Evolutionary conservation across 1,139 yeast genomes (phyloP), one percentile per base, ranked within the genome.

Genomic region (Ogataea hybrid): DNA sequence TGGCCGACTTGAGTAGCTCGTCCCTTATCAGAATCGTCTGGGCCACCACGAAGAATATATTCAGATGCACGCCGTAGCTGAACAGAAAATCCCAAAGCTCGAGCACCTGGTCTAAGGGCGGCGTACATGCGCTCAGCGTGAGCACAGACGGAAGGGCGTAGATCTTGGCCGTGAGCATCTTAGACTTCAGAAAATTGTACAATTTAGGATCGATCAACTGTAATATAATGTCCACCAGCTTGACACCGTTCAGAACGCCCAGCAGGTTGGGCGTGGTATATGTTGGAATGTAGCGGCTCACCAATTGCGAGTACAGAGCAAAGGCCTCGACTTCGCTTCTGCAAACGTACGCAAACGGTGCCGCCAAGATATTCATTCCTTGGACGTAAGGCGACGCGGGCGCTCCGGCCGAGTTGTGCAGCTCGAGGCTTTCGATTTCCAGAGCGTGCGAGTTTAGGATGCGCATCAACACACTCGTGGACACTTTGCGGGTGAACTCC

Each of bases 61-160:
- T n/a, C n/a, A n/a, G n/a, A 59, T 90, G 96, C 22, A 86, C 78
- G 0, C 97, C 97, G 57, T 87, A 89, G 3, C 97, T 95, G 62
- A 89, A 84, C 56, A 88, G 65, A 51, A 88, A 84, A 61, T 89
- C 97, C 97, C 97, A 89, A 21, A 89, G 68, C 43, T 81, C 75
- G 35, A 89, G 65, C 0, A 86, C 88, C 49, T 89, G 86, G 21
- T 71, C 67, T 39, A 90, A 67, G 0, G 96, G 94, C 8, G 95
- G 96, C 2, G 95, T 88, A 57, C 96, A 87, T 5, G 96, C 95
- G 44, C 94, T 81, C 37, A 90, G 68, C 0, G 97, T 89, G 49
- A 90, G 67, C 0, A 89, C 87, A 1, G 95, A 81, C 0, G 97
- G 95, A 54, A 89, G 82, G 0, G 96, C 96, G 61, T 88, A 89